Base-by-base conservation (phyloP, 1,139 yeast species). In the Pichia kudriavzevii region DNA sequence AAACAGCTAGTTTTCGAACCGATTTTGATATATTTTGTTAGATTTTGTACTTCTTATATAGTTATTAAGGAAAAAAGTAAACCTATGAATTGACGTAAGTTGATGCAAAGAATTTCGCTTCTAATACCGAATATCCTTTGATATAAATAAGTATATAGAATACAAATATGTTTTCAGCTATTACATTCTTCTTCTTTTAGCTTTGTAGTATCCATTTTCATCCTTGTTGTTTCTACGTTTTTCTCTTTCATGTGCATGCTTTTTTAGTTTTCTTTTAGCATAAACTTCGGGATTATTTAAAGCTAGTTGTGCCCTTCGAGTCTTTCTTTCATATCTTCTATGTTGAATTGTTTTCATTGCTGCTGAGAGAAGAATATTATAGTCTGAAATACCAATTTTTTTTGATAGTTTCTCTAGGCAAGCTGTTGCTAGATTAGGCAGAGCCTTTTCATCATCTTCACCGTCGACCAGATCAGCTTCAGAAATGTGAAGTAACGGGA, bases 211-310 rank as follows among this genome's bases (percentile, higher is more conserved):
- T 1, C 94, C 94, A 53, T 74, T 80, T 26, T 73, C 88, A 53
- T 83, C 94, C 55, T 74, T 80, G 36, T 70, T 76, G 35, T 69
- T 75, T 53, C 72, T 80, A 54, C 94, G 70, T 66, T 79, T 82
- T 46, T 81, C 91, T 56, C 93, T 73, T 28, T 73, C 71, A 49
- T 79, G 71, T 33, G 69, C 73, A 60, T 87, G 94, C 56, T 82
- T 83, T 59, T 68, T 79, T 49, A 83, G 55, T 60, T 82, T 84
- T 56, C 82, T 73, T 50, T 70, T 72, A 4, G 95, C 94, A 17
- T 84, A 79, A 28, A 72, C 60, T 15, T 81, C 95, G 0, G 98
- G 98, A 5, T 83, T 82, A 11, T 70, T 69, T 4, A 88, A 68
- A 2, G 88, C 84, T 56, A 84, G 62, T 44, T 82, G 79, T 0